Percentiles rank a stretch among this genome's conserved stretches.
Conservation (phyloP, 1,284 basidiomycete genomes). For the Coniophora puteana region DNA sequence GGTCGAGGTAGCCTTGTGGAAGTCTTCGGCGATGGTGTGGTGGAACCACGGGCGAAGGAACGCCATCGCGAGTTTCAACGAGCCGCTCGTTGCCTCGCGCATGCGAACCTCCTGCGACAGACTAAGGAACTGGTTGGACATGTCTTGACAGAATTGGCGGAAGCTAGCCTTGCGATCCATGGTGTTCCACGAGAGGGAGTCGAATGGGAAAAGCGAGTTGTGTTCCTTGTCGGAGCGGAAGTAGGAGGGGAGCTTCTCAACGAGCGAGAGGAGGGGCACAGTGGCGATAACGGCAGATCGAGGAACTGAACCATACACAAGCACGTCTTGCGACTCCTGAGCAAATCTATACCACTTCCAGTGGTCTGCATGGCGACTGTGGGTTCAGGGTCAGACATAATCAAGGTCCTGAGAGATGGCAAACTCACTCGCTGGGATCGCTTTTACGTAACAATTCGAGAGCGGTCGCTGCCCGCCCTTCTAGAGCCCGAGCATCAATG, state of each 20-base stretch:
- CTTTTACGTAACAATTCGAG: conserved; percentile 55
- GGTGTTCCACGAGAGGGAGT: conserved; percentile 56
- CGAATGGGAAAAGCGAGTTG: conserved; percentile 36
- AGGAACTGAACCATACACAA: conserved; percentile 66
- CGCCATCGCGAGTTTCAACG: conserved; percentile 60
- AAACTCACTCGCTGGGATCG: conserved; percentile 49
- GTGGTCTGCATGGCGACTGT: conserved; percentile 58
- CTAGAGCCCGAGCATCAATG: conserved; percentile 61
- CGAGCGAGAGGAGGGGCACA: conserved; percentile 57
- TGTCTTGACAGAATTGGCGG: conserved; percentile 65
- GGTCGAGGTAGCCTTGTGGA: conserved; percentile 42
- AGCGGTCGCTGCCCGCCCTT: conserved; percentile 56
- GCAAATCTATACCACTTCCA: conserved; percentile 75
- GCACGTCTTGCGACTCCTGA: conserved; percentile 69
- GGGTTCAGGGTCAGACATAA: conserved; percentile 4
- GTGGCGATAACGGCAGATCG: conserved; percentile 61
- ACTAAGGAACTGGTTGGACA: conserved; percentile 57
- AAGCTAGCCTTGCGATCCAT: conserved; percentile 55
- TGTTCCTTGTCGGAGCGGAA: conserved; percentile 38
- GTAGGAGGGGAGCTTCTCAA: conserved; percentile 67
- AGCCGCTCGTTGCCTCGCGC: conserved; percentile 61
- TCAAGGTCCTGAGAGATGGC: conserved; percentile 2
- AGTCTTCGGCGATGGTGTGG: conserved; percentile 42
- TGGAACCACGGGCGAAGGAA: conserved; percentile 70
- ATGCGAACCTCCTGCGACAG: conserved; percentile 50